Evolutionary conservation across 352 stramenopile genomes (phyloP), one percentile per base, ranked within the genome.

Genomic region (Phytophthora quininea): DNA sequence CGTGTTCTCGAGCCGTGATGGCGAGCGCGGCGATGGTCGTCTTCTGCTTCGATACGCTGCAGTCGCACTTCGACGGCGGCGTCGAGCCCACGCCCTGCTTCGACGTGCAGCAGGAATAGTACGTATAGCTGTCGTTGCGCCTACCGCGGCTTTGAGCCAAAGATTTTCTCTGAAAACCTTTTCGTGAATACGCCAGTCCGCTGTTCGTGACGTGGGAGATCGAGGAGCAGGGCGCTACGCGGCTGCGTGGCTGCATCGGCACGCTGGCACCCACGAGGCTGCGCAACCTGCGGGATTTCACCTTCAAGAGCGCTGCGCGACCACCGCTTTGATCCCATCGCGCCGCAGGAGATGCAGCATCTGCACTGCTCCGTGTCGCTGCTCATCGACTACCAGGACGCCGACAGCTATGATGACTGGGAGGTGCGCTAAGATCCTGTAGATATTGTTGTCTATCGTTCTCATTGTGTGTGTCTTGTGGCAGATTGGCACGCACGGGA

Each of bases 191-290:
- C 15, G 27, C 12, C 40, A 93, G 85, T 51, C 86, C 86, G 57
- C 70, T 95, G 40, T 95, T 95, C 59, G 86, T 95, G 71, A 95
- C 86, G 55, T 95, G 86, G 86, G 86, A 95, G 74, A 89, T 86
- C 54, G 86, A 94, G 62, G 64, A 77, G 40, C 53, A 79, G 12
- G 71, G 74, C 48, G 77, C 76, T 15, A 69, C 70, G 33, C 68
- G 76, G 7, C 55, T 95, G 51, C 86, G 86, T 35, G 86, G 86
- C 54, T 95, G 86, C 69, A 95, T 95, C 62, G 86, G 86, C 50
- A 95, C 86, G 38, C 69, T 95, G 37, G 62, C 84, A 27, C 84
- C 85, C 46, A 93, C 84, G 5, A 69, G 66, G 37, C 68, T 95
- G 46, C 64, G 68, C 15, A 92, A 92, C 42, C 54, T 95, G 58